phyloP scores from a whole-genome alignment of 805 yeast genomes.

The Candida peoriensis region DNA sequence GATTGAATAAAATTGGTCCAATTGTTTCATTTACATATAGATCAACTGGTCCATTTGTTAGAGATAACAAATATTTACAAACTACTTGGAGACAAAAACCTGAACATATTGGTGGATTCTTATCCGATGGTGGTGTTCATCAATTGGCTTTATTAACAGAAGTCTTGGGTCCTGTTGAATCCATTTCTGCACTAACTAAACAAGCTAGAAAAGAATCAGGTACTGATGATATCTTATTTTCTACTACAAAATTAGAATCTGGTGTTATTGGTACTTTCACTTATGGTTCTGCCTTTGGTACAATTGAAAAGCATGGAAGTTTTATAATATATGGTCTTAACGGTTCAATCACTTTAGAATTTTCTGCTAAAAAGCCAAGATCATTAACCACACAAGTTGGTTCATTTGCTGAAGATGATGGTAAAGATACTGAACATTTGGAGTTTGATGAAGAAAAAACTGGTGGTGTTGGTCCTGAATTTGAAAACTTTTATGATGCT shows the following conservation, averaged over 20 bases:
- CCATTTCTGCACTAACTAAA: slow-evolving; percentile 69
- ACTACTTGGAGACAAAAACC: slow-evolving; percentile 90
- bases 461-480: slow-evolving; percentile 55
- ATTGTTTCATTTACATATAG: slow-evolving; percentile 63
- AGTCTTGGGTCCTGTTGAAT: slow-evolving; percentile 67
- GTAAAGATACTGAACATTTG: slow-evolving; percentile 18
- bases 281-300: slow-evolving; percentile 51
- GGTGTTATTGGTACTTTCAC: slow-evolving; percentile 51
- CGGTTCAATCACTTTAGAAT: slow-evolving; percentile 70
- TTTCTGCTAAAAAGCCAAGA: slow-evolving; percentile 40
- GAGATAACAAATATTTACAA: slow-evolving; percentile 50
- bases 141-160: slow-evolving; percentile 84
- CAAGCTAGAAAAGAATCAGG: slow-evolving; percentile 79
- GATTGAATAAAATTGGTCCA: slow-evolving; percentile 69
- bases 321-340: slow-evolving; percentile 73
- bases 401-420: slow-evolving; percentile 19
- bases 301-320: slow-evolving; percentile 60
- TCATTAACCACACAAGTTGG: slow-evolving; percentile 29
- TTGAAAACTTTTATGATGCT: slow-evolving; percentile 55
- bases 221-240: slow-evolving; percentile 71
- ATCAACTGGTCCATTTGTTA: slow-evolving; percentile 69
- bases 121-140: slow-evolving; percentile 96
- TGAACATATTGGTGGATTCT: slow-evolving; percentile 86
- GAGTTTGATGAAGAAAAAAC: slow-evolving; percentile 33
- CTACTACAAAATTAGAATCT: slow-evolving; percentile 72